phyloP scores from a whole-genome alignment of 257 asterid genomes.

The Solanum gandarillasii region DNA sequence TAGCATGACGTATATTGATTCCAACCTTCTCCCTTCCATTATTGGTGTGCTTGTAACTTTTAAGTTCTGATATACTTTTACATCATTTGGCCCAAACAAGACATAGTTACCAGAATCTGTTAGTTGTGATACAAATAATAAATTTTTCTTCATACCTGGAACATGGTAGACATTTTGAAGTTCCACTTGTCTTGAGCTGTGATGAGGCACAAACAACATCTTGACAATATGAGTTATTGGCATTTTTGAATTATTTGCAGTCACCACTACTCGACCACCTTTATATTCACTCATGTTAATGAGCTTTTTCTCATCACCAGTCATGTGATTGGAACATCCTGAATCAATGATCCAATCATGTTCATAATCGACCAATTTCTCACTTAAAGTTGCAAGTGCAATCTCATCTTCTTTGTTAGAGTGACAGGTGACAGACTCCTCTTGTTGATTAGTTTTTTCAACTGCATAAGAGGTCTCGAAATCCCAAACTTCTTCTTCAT shows the following conservation, averaged over 20 bases:
- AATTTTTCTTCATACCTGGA: not conserved
- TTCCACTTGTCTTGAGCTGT: not conserved
- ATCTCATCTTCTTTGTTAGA: not conserved
- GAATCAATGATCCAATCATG: not conserved
- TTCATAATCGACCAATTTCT: not conserved
- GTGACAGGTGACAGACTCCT: not conserved
- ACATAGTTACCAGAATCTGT: not conserved
- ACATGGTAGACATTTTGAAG: not conserved
- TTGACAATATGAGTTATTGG: not conserved
- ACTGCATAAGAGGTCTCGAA: not conserved
- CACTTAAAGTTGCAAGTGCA: not conserved
- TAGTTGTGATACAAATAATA: not conserved
- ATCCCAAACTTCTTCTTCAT: not conserved
- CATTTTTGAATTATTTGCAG: not conserved
- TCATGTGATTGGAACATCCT: not conserved
- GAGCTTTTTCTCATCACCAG: not conserved
- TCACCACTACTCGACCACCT: not conserved
- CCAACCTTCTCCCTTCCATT: not conserved
- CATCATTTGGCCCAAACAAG: not conserved
- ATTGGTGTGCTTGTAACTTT: not conserved
- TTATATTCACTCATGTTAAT: not conserved
- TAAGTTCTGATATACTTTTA: not conserved
- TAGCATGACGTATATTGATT: too few species aligned
- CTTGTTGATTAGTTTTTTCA: not conserved
- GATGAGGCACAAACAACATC: not conserved